phyloP scores from a whole-genome alignment of 192 early-diverging fungal species.

The Coemansia sp. region DNA sequence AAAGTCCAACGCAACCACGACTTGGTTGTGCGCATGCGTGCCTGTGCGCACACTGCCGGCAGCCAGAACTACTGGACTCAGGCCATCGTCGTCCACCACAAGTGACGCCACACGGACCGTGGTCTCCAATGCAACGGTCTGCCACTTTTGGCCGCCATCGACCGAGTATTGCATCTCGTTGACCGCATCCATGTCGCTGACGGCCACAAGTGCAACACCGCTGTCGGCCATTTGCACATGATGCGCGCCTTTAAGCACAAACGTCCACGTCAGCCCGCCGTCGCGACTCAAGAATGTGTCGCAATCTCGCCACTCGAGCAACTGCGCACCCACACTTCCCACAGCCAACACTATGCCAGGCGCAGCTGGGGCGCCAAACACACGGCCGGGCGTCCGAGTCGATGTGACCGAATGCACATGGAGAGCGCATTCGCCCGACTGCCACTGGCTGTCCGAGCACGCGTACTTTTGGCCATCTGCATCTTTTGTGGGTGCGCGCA shows the following conservation, averaged over 20 bases:
- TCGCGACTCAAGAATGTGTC: slow-evolving; percentile 87
- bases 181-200: slow-evolving; percentile 60
- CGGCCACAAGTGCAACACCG: slow-evolving; percentile 74
- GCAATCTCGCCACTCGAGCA: slow-evolving; percentile 70
- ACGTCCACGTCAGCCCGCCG: slow-evolving; percentile 76
- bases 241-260: slow-evolving; percentile 67
- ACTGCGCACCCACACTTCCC: slow-evolving; percentile 76
- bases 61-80: slow-evolving; percentile 70
- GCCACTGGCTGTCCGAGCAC: slow-evolving; percentile 55
- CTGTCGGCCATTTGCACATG: slow-evolving; percentile 84
- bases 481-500: slow-evolving; percentile 66
- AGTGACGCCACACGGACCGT: slow-evolving; percentile 63
- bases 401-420: slow-evolving; percentile 86
- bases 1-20: slow-evolving; percentile 75
- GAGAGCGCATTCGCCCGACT: slow-evolving; percentile 68
- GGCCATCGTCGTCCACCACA: slow-evolving; percentile 80
- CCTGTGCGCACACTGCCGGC: slow-evolving; percentile 43
- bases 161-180: slow-evolving; percentile 70
- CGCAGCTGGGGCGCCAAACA: slow-evolving; percentile 71
- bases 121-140: slow-evolving; percentile 47
- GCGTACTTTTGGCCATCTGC: slow-evolving; percentile 56
- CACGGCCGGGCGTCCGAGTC: slow-evolving; percentile 62
- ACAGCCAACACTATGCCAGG: slow-evolving; percentile 90
- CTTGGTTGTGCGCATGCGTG: slow-evolving; percentile 33
- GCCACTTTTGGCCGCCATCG: slow-evolving; percentile 78